Conservation (phyloP, 345 rosid species). For the Boechera retrofracta region DNA sequence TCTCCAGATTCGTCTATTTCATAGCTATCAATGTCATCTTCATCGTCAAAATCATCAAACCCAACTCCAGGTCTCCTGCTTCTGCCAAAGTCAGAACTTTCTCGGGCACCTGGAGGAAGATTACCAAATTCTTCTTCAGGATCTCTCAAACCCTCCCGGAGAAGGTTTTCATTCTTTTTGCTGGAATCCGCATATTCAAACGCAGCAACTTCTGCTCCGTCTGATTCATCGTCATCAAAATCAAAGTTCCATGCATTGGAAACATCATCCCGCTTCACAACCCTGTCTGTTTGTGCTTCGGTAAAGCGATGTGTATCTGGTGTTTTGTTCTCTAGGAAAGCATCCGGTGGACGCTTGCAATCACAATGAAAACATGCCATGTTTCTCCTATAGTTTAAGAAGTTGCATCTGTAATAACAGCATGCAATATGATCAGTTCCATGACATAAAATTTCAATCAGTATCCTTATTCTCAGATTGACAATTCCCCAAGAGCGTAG, state of each 20-base stretch:
- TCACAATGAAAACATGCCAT: slow-evolving; percentile 94
- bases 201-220: slow-evolving; percentile 95
- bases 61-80: slow-evolving; percentile 56
- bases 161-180: slow-evolving; percentile 44
- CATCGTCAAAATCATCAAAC: slow-evolving; percentile 94
- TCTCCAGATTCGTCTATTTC: slow-evolving; percentile 65
- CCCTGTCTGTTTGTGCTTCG: slow-evolving; percentile 51
- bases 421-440: slow-evolving; percentile 19
- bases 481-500: background rate
- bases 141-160: slow-evolving; percentile 50
- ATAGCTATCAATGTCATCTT: slow-evolving; percentile 88
- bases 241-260: slow-evolving; percentile 96
- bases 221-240: slow-evolving; percentile 97
- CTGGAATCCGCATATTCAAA: slow-evolving; percentile 84
- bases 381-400: slow-evolving; percentile 95
- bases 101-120: slow-evolving; percentile 48
- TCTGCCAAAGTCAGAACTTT: slow-evolving; percentile 51
- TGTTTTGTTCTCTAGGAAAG: slow-evolving; percentile 60
- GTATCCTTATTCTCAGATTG: background rate
- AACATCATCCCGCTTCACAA: slow-evolving; percentile 61
- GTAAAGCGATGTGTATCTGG: slow-evolving; percentile 58
- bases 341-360: slow-evolving; percentile 93
- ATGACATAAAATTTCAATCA: background rate
- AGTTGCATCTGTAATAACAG: slow-evolving; percentile 79
- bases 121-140: slow-evolving; percentile 47